A percentile compares a stretch with the other conserved stretches of the same genome.
Evolutionary conservation across 2,329 filamentous ascomycete species (phyloP).

Genomic region (Fusarium humuli): DNA sequence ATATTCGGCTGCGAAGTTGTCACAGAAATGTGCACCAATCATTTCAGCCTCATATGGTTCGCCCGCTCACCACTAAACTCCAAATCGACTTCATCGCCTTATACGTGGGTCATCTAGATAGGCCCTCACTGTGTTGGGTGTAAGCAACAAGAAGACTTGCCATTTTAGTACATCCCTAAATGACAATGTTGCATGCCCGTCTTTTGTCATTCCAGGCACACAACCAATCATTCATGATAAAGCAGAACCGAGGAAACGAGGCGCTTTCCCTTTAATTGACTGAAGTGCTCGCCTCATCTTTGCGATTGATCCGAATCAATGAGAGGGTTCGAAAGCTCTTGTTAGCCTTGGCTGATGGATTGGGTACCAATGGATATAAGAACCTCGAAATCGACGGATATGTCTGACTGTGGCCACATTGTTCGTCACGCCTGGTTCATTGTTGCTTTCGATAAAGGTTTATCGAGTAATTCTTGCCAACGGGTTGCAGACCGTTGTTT

Average conservation of each 20-base stretch:
- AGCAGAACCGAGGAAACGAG: neutral
- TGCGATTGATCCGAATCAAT: neutral
- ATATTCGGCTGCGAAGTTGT: slow-evolving; percentile 11
- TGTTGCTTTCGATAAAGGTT: neutral
- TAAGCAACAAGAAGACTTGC: neutral
- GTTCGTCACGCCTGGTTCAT: neutral
- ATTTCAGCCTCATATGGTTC: slow-evolving; percentile 28
- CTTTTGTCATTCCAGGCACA: neutral
- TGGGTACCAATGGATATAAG: slow-evolving; percentile 23
- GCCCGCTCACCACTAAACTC: slow-evolving; percentile 24
- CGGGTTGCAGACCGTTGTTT: neutral
- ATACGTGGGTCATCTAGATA: slow-evolving; percentile 9
- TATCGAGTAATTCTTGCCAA: neutral
- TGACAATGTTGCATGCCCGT: slow-evolving; percentile 1
- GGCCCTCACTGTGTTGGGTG: neutral
- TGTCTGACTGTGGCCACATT: neutral
- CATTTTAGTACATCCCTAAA: neutral
- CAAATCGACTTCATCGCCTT: slow-evolving; percentile 22
- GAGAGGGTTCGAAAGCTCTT: neutral
- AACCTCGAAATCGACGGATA: slow-evolving; percentile 1
- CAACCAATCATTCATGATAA: slow-evolving; percentile 16
- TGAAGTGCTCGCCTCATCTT: neutral
- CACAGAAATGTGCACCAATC: slow-evolving; percentile 30
- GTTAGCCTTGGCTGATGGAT: slow-evolving; percentile 9
- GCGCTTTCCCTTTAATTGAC: slow-evolving; percentile 4